These are phyloP conservation scores for Angophora floribunda DNA, from an alignment of 345 rosid genomes.

Conservation along the genomic window DNA sequence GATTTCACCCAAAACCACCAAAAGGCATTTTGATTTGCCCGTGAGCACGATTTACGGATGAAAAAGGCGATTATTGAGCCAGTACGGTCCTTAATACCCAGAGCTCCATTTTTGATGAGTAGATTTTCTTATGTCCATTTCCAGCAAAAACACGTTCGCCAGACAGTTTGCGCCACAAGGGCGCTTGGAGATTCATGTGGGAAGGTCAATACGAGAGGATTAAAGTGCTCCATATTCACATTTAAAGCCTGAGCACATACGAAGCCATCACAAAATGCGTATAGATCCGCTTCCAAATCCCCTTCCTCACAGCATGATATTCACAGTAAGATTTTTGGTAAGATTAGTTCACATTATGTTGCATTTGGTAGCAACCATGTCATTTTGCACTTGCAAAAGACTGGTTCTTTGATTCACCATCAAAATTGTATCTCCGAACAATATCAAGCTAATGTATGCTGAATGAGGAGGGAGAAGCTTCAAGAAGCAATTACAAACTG, in stretches of 20 bases:
- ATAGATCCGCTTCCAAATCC: background rate
- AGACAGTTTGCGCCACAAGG: background rate
- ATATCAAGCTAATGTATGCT: background rate
- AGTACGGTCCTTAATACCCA: background rate
- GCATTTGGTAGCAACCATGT: background rate
- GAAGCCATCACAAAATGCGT: background rate
- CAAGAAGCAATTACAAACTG: background rate
- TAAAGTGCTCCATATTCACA: background rate
- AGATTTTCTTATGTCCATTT: background rate
- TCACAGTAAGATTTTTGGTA: background rate
- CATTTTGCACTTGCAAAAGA: background rate
- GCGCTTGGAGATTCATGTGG: background rate
- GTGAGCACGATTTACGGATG: background rate
- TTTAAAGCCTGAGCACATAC: background rate
- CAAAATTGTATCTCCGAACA: background rate
- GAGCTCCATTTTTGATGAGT: background rate
- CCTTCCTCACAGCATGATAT: background rate
- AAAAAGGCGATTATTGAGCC: background rate
- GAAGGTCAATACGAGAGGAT: background rate
- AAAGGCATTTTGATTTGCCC: background rate
- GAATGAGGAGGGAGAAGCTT: background rate
- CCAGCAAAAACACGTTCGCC: background rate
- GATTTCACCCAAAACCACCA: background rate
- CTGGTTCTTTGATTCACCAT: background rate
- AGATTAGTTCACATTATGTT: background rate